These are phyloP conservation scores for Leishmania tropica DNA, from an alignment of 208 protist species.

Conservation along the genomic window DNA sequence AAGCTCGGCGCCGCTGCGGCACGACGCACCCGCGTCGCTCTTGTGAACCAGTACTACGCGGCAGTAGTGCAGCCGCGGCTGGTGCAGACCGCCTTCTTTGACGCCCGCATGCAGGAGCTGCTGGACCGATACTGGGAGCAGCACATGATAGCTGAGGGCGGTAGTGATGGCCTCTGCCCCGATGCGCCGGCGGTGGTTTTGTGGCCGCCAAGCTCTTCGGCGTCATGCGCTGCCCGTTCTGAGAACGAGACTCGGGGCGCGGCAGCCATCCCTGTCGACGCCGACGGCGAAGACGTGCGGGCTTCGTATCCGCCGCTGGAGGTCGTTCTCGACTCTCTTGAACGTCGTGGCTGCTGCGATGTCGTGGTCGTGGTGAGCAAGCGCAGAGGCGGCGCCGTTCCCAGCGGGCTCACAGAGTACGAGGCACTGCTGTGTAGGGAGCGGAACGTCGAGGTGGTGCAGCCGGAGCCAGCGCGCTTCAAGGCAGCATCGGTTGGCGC, in stretches of 20 bases:
- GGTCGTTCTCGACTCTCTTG: slow-evolving; percentile 34
- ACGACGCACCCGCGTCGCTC: background rate
- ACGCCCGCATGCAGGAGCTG: slow-evolving; percentile 38
- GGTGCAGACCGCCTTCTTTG: slow-evolving; percentile 50
- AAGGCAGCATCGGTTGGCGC: background rate
- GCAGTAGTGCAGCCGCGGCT: slow-evolving; percentile 31
- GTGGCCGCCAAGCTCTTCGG: slow-evolving; percentile 17
- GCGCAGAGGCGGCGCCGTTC: background rate
- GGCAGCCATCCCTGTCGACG: background rate
- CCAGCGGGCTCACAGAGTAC: slow-evolving; percentile 28
- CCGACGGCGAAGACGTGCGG: background rate
- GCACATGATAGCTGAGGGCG: slow-evolving; percentile 3
- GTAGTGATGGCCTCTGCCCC: background rate
- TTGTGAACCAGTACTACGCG: slow-evolving; percentile 60
- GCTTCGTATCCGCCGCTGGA: slow-evolving; percentile 32
- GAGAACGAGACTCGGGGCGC: background rate
- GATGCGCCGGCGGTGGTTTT: slow-evolving; percentile 24
- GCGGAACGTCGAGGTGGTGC: slow-evolving; percentile 43
- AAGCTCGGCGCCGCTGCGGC: background rate
- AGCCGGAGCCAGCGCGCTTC: background rate
- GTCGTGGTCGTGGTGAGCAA: slow-evolving; percentile 22
- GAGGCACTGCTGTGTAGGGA: slow-evolving; percentile 43
- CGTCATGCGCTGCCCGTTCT: background rate
- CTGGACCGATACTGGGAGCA: slow-evolving; percentile 44
- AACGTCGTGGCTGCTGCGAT: slow-evolving; percentile 2